Conservation (phyloP, 192 early-diverging fungal genomes). For the Kappamyces sp. region DNA sequence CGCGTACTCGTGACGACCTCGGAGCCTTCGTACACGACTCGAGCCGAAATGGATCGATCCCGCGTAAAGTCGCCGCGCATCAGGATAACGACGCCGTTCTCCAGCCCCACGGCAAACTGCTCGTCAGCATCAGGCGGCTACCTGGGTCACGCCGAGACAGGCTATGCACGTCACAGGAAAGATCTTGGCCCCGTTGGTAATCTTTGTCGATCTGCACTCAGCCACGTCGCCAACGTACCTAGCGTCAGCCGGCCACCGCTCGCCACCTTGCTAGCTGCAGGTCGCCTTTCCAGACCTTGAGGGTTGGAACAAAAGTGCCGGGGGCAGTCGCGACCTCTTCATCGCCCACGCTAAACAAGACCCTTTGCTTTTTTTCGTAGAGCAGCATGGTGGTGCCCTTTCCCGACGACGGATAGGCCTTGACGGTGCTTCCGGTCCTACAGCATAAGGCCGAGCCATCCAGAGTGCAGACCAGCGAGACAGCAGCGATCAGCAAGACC, state of each 20-base stretch:
- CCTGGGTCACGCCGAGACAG: conserved; percentile 45
- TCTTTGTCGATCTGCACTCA: neutral
- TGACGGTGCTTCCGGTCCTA: conserved; percentile 44
- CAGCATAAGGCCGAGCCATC: too few relatives aligned
- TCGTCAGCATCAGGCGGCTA: conserved; percentile 49
- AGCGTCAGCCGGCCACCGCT: conserved; percentile 54
- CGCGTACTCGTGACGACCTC: conserved; percentile 78
- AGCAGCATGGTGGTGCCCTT: neutral
- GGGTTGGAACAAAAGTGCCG: conserved; percentile 36
- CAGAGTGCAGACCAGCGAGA: too few relatives aligned
- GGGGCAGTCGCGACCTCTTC: conserved; percentile 18
- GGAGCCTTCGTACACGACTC: conserved; percentile 74
- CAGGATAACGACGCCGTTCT: conserved; percentile 84
- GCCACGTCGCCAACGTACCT: conserved; percentile 27
- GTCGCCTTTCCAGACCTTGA: conserved; percentile 82
- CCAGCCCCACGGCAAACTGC: conserved; percentile 87
- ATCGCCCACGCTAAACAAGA: conserved; percentile 74
- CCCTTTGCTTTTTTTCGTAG: conserved; percentile 57
- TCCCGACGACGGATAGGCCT: conserved; percentile 40
- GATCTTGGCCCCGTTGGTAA: conserved; percentile 8
- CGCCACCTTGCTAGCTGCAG: conserved; percentile 42
- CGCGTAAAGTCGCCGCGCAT: conserved; percentile 58
- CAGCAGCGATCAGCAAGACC: too few relatives aligned
- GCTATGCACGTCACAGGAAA: conserved; percentile 4
- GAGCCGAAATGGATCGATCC: conserved; percentile 70